These are phyloP conservation scores for Acer saccharum DNA, from an alignment of 345 rosid species.

Conservation along the genomic window DNA sequence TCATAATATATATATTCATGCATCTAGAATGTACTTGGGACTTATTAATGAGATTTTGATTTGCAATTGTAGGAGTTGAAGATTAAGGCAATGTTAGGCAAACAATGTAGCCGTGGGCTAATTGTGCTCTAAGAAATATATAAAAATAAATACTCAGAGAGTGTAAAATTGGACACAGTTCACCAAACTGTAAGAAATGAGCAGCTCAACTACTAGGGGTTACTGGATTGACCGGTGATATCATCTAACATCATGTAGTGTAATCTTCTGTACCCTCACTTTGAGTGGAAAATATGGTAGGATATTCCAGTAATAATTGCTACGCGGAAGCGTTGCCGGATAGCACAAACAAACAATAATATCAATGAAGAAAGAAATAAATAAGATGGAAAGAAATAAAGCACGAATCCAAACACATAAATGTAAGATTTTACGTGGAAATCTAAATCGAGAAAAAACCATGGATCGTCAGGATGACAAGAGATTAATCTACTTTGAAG, in stretches of 20 bases:
- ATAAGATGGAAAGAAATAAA: too few species aligned
- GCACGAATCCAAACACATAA: too few species aligned
- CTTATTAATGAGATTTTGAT: background rate
- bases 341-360: too few species aligned
- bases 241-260: conserved; percentile 10
- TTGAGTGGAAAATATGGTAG: background rate
- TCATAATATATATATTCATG: background rate
- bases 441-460: too few species aligned
- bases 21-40: conserved; percentile 7
- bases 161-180: conserved; percentile 25
- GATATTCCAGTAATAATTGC: background rate
- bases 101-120: conserved; percentile 21
- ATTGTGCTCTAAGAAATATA: background rate
- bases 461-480: too few species aligned
- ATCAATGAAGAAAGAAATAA: too few species aligned
- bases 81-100: conserved; percentile 21
- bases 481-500: too few species aligned
- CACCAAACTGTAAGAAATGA: conserved; percentile 30
- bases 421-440: too few species aligned
- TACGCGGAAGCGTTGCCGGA: too few species aligned
- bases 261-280: background rate
- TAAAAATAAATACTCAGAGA: background rate
- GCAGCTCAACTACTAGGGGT: conserved; percentile 39
- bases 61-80: background rate
- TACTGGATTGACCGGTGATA: conserved; percentile 16